Base-by-base conservation (phyloP, 257 asterid genomes). In the Gynochthodes officinalis region DNA sequence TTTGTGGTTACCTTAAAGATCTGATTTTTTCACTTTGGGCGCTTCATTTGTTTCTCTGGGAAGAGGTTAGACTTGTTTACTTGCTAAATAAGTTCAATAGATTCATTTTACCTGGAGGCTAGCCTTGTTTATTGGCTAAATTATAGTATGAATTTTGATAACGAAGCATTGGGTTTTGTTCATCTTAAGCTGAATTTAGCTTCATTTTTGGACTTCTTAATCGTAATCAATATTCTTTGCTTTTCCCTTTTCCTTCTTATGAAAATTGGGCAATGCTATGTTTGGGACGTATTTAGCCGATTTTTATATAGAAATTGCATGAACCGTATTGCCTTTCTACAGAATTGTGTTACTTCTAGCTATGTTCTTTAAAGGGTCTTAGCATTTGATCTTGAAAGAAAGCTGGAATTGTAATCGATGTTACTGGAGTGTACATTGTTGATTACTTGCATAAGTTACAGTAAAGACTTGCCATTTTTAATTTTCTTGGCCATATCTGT, bases 31-130 rank as follows among this genome's bases (percentile, higher is more conserved):
- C 27, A 5, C 57, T 25, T 32, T 65, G 70, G 46, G 53, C 25
- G 28, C 25, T 48, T 65, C 27, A 65, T 25, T 27, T 25, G 40
- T 43, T 15, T 25, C 18, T 6, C 44, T 66, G 7, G 16, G 15
- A 25, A n/a, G n/a, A 30, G 42, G 75, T 59, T 73, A 37, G n/a
- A 35, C 71, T 61, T 15, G 65, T 42, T 74, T 42, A 21, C 53
- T 42, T 43, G 50, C 73, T 55, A 32, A 28, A 37, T 23, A 4
- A 19, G 67, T 62, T 33, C 48, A 18, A 4, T 11, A 18, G 0
- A n/a, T 50, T 50, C 57, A 50, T 50, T 48, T 18, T 16, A 3
- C 54, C 54, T 48, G 54, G n/a, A 2, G 54, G 54, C 15, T 48
- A 13, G 6, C 54, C 4, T n/a, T 15, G 0, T 49, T 16, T 30